Conservation (phyloP, 2,329 filamentous ascomycete species). For the Ceratocystis albifundus region DNA sequence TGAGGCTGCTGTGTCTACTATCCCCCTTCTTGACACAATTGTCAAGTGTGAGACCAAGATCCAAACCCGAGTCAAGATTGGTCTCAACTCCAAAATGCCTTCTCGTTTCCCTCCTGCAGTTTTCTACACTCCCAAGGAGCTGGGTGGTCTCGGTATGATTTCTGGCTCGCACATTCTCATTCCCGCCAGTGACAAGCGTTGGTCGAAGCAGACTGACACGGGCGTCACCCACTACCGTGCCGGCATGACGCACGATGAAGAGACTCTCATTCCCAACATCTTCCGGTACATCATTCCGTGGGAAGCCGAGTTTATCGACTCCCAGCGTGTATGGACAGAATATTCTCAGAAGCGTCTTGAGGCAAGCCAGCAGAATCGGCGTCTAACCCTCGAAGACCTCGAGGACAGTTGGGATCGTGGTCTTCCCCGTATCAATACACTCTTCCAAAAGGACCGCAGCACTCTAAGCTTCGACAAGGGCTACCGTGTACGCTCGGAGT, state of each 20-base stretch:
- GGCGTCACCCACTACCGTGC: slow-evolving; percentile 94
- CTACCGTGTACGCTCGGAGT: slow-evolving; percentile 87
- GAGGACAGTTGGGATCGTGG: slow-evolving; percentile 98
- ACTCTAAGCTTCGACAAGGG: slow-evolving; percentile 98
- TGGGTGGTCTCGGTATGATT: slow-evolving; percentile 96
- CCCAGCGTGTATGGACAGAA: slow-evolving; percentile 96
- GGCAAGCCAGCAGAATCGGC: slow-evolving; percentile 91
- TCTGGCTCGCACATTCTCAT: slow-evolving; percentile 97
- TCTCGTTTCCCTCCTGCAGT: slow-evolving; percentile 96
- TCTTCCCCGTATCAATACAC: slow-evolving; percentile 91
- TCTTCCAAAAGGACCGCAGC: slow-evolving; percentile 97
- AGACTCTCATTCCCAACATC: slow-evolving; percentile 96
- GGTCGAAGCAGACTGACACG: slow-evolving; percentile 95
- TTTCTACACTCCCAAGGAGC: slow-evolving; percentile 96
- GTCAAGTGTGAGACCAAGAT: slow-evolving; percentile 99
- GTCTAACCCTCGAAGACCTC: slow-evolving; percentile 86
- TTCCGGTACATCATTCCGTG: slow-evolving; percentile 99
- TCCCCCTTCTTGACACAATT: slow-evolving; percentile 88
- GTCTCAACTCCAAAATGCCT: slow-evolving; percentile 98
- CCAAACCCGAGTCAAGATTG: slow-evolving; percentile 96
- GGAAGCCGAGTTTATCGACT: slow-evolving; percentile 98
- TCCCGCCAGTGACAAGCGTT: slow-evolving; percentile 92
- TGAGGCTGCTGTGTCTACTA: slow-evolving; percentile 91
- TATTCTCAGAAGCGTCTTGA: slow-evolving; percentile 97
- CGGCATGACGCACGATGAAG: slow-evolving; percentile 96